phyloP scores from a whole-genome alignment of 2,329 filamentous ascomycete species.

The Blastomyces silverae region DNA sequence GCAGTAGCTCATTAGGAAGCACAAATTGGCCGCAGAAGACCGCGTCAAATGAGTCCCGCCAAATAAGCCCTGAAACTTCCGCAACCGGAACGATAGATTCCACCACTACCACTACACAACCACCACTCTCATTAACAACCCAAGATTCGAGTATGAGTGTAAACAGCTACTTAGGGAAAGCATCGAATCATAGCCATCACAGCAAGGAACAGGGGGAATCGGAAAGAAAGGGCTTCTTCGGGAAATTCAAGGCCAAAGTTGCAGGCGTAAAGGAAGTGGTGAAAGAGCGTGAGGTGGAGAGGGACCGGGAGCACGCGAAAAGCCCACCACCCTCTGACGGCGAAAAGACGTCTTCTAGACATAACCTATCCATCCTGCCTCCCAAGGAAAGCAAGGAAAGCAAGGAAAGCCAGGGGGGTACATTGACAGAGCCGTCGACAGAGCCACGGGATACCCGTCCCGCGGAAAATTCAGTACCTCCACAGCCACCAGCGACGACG shows the following conservation, averaged over 20 bases:
- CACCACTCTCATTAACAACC: constrained; percentile 25
- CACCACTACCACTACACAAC: constrained; percentile 22
- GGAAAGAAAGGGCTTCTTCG: constrained; percentile 56
- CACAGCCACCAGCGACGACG: background rate
- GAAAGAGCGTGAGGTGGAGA: constrained; percentile 49
- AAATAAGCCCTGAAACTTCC: constrained; percentile 34
- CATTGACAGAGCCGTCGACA: background rate
- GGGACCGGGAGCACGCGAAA: constrained; percentile 49
- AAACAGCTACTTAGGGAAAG: constrained; percentile 26
- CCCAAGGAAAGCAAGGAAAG: background rate
- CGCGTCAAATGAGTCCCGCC: constrained; percentile 40
- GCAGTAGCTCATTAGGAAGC: constrained; percentile 62
- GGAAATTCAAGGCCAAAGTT: constrained; percentile 60
- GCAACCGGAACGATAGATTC: constrained; percentile 14
- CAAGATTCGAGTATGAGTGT: constrained; percentile 39
- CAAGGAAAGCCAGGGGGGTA: too few relatives aligned
- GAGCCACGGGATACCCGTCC: background rate
- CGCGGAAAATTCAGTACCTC: background rate
- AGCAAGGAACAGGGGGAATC: constrained; percentile 33
- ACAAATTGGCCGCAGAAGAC: constrained; percentile 44
- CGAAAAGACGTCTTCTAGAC: constrained; percentile 31
- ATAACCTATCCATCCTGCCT: constrained; percentile 33
- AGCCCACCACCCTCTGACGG: constrained; percentile 42
- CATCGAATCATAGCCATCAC: constrained; percentile 20
- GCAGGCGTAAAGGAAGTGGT: constrained; percentile 49